These are phyloP conservation scores for Leccinum imitatum DNA, from an alignment of 768 basidiomycete genomes.

Conservation along the genomic window DNA sequence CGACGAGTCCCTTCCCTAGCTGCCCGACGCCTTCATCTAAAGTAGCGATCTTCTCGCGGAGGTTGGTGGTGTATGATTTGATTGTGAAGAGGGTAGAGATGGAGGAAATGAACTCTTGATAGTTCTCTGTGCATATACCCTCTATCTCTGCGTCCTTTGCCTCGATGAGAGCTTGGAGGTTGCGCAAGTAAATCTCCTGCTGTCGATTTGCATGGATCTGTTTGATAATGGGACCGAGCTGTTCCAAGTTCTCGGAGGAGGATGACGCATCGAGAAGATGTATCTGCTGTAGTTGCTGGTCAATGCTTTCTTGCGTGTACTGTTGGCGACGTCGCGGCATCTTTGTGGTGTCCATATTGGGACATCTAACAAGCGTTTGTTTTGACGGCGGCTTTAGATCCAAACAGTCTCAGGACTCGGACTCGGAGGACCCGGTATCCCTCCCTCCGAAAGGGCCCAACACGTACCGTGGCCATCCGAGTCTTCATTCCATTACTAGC, in stretches of 20 bases:
- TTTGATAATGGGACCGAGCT: constrained; percentile 92
- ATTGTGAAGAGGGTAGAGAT: constrained; percentile 96
- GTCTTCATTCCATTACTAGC: constrained; percentile 3
- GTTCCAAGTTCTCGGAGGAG: constrained; percentile 91
- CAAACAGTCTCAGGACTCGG: constrained; percentile 31
- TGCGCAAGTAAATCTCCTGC: constrained; percentile 87
- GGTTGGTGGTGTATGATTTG: constrained; percentile 92
- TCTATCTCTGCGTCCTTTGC: constrained; percentile 97
- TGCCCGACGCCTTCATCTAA: constrained; percentile 87
- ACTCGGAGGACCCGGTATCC: not conserved
- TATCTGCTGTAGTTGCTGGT: constrained; percentile 89
- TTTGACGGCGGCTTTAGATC: constrained; percentile 37
- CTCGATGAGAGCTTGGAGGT: constrained; percentile 83
- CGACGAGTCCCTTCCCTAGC: constrained; percentile 82
- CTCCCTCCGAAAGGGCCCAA: not conserved
- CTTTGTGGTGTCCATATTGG: constrained; percentile 16
- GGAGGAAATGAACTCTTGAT: constrained; percentile 96
- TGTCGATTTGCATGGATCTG: constrained; percentile 86
- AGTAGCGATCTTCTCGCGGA: constrained; percentile 87
- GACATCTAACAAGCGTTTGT: constrained; percentile 29
- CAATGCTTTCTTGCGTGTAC: constrained; percentile 81
- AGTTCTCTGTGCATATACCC: constrained; percentile 92
- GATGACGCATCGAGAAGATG: constrained; percentile 86
- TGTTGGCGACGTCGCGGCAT: constrained; percentile 75
- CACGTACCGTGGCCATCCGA: not conserved